A percentile compares a stretch with the other conserved stretches of the same genome.
Conservation (phyloP, 805 yeast genomes). For the Wickerhamomyces chaumierensis region DNA sequence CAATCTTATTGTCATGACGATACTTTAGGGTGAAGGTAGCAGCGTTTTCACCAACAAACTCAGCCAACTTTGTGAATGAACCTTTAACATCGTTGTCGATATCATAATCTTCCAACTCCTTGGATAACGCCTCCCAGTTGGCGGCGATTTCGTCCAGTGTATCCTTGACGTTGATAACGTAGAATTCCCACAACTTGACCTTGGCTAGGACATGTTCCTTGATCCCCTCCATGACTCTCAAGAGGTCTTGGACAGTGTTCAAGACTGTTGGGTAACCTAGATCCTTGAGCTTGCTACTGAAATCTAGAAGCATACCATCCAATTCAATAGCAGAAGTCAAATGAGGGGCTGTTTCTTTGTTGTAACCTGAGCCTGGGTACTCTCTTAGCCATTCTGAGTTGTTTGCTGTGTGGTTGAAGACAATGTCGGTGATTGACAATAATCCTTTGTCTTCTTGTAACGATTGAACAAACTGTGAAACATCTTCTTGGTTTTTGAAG, state of each 20-base stretch:
- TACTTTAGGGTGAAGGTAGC: slow-evolving; percentile 31
- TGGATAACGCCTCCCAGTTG: slow-evolving; percentile 20
- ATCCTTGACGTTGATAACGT: slow-evolving; percentile 49
- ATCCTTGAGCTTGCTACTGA: slow-evolving; percentile 43
- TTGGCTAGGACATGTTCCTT: slow-evolving; percentile 54
- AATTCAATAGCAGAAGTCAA: slow-evolving; percentile 74
- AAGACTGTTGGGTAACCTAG: slow-evolving; percentile 55
- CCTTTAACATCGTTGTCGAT: slow-evolving; percentile 34
- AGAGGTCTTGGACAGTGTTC: slow-evolving; percentile 40
- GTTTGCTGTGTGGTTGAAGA: slow-evolving; percentile 89
- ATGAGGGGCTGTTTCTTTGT: slow-evolving; percentile 81
- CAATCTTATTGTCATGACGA: slow-evolving; percentile 41
- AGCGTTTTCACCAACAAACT: slow-evolving; percentile 32
- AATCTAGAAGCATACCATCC: slow-evolving; percentile 57
- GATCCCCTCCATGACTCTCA: slow-evolving; percentile 54
- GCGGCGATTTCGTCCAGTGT: slow-evolving; percentile 28
- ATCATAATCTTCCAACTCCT: slow-evolving; percentile 20
- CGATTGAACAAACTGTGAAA: slow-evolving; percentile 34
- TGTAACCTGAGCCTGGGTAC: slow-evolving; percentile 88
- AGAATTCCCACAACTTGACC: slow-evolving; percentile 78
- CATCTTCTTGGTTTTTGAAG: slow-evolving; percentile 47
- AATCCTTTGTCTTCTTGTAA: slow-evolving; percentile 48
- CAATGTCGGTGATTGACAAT: slow-evolving; percentile 81
- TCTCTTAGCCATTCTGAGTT: slow-evolving; percentile 78
- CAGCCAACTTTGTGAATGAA: slow-evolving; percentile 33